phyloP scores from a whole-genome alignment of 1,284 basidiomycete genomes.

The Malassezia psittaci region DNA sequence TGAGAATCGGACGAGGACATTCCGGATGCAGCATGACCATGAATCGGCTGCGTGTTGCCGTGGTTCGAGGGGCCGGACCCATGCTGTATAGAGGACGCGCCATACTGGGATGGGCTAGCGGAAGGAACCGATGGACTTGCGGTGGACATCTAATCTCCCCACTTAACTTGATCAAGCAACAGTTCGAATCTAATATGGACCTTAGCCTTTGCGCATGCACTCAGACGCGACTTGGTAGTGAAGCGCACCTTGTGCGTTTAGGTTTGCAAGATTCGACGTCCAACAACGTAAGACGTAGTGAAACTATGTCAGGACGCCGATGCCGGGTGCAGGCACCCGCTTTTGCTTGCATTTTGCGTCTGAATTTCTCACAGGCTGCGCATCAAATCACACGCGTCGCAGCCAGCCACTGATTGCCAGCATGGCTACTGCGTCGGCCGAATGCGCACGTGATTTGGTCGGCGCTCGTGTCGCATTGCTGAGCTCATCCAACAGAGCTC shows the following conservation, averaged over 20 bases:
- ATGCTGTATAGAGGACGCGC: conserved; percentile 9
- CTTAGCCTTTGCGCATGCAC: too few relatives aligned
- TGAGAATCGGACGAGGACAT: conserved; percentile 8
- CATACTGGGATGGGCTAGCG: conserved; percentile 9
- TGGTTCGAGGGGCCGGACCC: conserved; percentile 3
- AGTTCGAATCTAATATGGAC: too few relatives aligned
- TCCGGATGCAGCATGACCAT: conserved; percentile 9
- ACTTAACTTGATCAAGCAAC: background rate
- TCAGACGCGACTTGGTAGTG: too few relatives aligned
- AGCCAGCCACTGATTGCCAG: background rate
- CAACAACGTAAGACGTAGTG: background rate
- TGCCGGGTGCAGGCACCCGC: conserved; percentile 12
- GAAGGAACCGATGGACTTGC: conserved; percentile 16
- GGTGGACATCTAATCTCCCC: conserved; percentile 9
- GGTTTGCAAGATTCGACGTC: background rate
- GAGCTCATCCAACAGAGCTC: background rate
- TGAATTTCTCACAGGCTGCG: background rate
- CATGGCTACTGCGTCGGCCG: conserved; percentile 3
- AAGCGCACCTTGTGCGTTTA: background rate
- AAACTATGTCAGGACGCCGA: conserved; percentile 6
- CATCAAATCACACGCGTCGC: conserved; percentile 1
- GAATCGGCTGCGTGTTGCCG: conserved; percentile 4
- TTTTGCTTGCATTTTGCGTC: conserved; percentile 14
- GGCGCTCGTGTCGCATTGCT: background rate
- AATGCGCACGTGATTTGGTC: background rate